Base-by-base conservation (phyloP, 2,329 filamentous ascomycete genomes). In the Fusarium albosuccineum region DNA sequence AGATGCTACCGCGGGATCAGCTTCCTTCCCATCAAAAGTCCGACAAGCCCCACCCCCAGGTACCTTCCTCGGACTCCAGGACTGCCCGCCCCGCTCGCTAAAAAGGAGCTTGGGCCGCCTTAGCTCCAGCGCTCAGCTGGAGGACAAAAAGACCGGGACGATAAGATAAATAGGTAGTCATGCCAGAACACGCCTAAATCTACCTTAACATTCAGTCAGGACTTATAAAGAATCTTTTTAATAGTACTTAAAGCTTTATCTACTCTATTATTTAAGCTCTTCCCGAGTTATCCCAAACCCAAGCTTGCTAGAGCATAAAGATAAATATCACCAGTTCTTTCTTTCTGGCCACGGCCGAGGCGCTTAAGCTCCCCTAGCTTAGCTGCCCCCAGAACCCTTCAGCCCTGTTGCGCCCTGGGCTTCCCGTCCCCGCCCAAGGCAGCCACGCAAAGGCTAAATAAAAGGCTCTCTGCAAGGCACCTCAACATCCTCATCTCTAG, bases 381-480 rank as follows among this genome's bases (percentile, higher is more conserved):
- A 6, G 6, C 16, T 9, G 41, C 22, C 13, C 30, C 30, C 8
- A 11, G 11, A 39, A 13, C 11, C 17, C 26, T 44, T 60, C 58
- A 58, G 58, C 58, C 53, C 53, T 60, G 49, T 27, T 60, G 14
- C 57, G 57, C 56, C 40, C 50, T 22, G 16, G 26, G 39, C 11
- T 17, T 22, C 39, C 39, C 39, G 39, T 10, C 39, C 10, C 33
- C 56, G 9, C 44, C 27, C 39, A 34, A 58, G 44, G 44, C 58
- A 44, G 17, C 58, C 26, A 37, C 42, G 40, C 14, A n/a, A 36
- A 59, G 41, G 34, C 42, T 49, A 37, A 42, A 34, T 17, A 40
- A 36, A n/a, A 57, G 52, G 57, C 57, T 30, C 27, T 39, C 42
- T 30, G 27, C 34, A n/a, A 60, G 57, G 57, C 36, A 39, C 36